These are phyloP conservation scores for Podaxis pistillaris DNA, from an alignment of 768 basidiomycete species.

Conservation along the genomic window DNA sequence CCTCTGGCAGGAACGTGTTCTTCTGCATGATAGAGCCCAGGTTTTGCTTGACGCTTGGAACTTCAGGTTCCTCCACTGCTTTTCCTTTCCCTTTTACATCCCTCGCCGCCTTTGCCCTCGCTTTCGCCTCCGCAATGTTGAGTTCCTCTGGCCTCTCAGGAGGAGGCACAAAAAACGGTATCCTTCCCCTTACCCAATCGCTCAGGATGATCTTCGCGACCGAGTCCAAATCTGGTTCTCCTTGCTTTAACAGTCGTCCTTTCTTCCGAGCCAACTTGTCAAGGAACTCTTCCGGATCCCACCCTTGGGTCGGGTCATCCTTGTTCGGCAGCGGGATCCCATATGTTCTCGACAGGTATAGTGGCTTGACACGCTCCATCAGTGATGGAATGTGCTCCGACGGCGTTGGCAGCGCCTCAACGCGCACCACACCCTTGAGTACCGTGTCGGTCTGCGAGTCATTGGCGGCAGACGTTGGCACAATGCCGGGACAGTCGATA, in stretches of 20 bases:
- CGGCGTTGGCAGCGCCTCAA: slow-evolving; percentile 90
- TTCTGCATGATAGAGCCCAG: slow-evolving; percentile 86
- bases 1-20: slow-evolving; percentile 83
- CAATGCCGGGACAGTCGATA: slow-evolving; percentile 98
- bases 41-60: slow-evolving; percentile 79
- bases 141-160: slow-evolving; percentile 78
- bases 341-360: slow-evolving; percentile 89
- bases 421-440: slow-evolving; percentile 94
- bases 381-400: slow-evolving; percentile 89
- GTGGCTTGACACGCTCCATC: slow-evolving; percentile 87
- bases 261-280: slow-evolving; percentile 86
- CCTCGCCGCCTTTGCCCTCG: slow-evolving; percentile 45
- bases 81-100: slow-evolving; percentile 56
- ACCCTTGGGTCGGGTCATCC: slow-evolving; percentile 48
- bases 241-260: slow-evolving; percentile 89
- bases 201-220: slow-evolving; percentile 94
- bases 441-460: slow-evolving; percentile 91
- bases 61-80: slow-evolving; percentile 36
- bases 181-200: slow-evolving; percentile 97
- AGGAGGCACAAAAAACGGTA: slow-evolving; percentile 94
- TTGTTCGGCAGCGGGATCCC: slow-evolving; percentile 63
- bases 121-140: slow-evolving; percentile 64
- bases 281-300: slow-evolving; percentile 79
- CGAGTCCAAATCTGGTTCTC: slow-evolving; percentile 89
- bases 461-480: slow-evolving; percentile 81